Evolutionary conservation across 176 grass and related monocot species (phyloP).

Genomic region (Alopecurus myosuroides): DNA sequence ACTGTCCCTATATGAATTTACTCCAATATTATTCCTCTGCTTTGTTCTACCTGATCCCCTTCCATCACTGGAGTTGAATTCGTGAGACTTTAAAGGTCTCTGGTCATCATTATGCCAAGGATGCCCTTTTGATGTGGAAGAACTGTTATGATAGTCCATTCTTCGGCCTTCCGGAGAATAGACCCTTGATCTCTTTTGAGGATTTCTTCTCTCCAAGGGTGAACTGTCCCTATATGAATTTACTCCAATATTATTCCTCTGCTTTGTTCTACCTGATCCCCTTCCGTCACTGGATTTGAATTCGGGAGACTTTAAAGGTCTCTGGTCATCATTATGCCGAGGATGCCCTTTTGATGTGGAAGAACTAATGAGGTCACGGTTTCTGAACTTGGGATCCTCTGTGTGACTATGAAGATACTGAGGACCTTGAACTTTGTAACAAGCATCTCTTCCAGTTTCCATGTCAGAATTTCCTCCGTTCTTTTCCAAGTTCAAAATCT

Average conservation of each 20-base stretch:
- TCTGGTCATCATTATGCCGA: neutral
- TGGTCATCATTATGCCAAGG: neutral
- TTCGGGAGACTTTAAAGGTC: neutral
- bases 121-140: neutral
- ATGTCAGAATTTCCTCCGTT: neutral
- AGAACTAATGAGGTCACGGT: neutral
- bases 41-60: neutral
- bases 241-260: neutral
- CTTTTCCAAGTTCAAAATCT: neutral
- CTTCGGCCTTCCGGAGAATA: neutral
- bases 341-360: neutral
- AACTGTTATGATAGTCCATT: neutral
- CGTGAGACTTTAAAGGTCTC: neutral
- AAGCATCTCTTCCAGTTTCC: neutral
- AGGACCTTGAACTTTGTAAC: neutral
- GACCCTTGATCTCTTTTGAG: constrained; percentile 1
- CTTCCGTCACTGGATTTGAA: constrained; percentile 2
- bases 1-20: constrained; percentile 9
- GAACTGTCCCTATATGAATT: constrained; percentile 22
- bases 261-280: neutral
- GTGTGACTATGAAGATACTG: neutral
- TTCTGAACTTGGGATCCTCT: neutral
- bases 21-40: neutral
- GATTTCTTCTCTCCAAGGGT: neutral
- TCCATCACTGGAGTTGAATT: neutral